Evolutionary conservation across 2,329 filamentous ascomycete species (phyloP).

Genomic region (Epichloe gansuensis): DNA sequence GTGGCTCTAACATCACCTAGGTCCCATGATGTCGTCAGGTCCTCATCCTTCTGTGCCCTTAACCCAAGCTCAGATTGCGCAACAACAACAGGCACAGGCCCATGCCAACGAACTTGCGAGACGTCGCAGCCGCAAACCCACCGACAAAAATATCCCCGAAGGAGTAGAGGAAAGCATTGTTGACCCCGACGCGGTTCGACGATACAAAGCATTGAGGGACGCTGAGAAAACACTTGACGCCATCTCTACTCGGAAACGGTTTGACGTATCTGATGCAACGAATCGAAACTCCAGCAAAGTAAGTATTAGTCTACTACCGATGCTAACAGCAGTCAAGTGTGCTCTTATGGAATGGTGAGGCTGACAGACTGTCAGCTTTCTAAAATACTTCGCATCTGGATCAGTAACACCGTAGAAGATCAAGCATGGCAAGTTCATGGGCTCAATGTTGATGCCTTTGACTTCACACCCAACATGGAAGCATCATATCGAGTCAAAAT

Average conservation of each 20-base stretch:
- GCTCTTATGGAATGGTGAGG: neutral
- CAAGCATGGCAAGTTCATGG: conserved; percentile 77
- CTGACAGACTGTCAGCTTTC: conserved; percentile 40
- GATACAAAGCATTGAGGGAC: conserved; percentile 75
- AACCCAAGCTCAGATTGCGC: conserved; percentile 39
- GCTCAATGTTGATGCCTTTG: conserved; percentile 62
- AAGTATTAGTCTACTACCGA: neutral
- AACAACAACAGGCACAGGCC: conserved; percentile 38
- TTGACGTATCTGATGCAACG: conserved; percentile 49
- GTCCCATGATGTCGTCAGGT: conserved; percentile 43
- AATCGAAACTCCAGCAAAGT: conserved; percentile 54
- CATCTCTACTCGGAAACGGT: conserved; percentile 82
- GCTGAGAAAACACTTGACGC: conserved; percentile 82
- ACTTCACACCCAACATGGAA: conserved; percentile 64
- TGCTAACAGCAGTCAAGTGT: neutral
- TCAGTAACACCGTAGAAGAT: conserved; percentile 87
- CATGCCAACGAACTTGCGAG: conserved; percentile 56
- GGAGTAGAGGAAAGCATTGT: conserved; percentile 73
- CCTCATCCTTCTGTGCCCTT: conserved; percentile 38
- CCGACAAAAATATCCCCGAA: conserved; percentile 88
- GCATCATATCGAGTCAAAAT: conserved; percentile 85
- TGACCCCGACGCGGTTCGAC: conserved; percentile 59
- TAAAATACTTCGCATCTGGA: conserved; percentile 82
- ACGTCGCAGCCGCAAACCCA: conserved; percentile 76
- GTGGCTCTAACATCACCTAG: conserved; percentile 18